phyloP scores from a whole-genome alignment of 2,329 filamentous ascomycete species.

The Elsinoe australis region DNA sequence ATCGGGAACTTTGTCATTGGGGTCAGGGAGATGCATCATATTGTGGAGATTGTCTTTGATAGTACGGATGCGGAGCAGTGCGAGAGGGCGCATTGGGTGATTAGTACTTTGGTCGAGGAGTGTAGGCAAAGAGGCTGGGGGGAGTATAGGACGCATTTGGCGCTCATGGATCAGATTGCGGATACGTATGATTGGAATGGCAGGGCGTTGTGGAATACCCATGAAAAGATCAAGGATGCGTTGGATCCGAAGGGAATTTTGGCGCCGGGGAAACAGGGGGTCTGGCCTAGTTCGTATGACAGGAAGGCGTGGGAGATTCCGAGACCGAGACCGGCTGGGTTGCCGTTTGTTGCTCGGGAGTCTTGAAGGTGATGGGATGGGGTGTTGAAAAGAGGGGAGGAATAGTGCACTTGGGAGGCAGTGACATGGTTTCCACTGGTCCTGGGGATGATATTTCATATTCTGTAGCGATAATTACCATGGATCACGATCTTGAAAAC shows the following conservation, averaged over 20 bases:
- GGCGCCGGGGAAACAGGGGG: constrained; percentile 38
- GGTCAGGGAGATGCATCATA: constrained; percentile 50
- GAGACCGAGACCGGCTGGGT: background rate
- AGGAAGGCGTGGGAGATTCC: constrained; percentile 11
- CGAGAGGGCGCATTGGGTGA: constrained; percentile 33
- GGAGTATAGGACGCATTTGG: constrained; percentile 43
- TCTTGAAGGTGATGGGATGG: too few relatives aligned
- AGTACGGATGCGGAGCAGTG: constrained; percentile 36
- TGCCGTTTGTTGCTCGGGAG: too few relatives aligned
- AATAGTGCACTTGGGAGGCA: too few relatives aligned
- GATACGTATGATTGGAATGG: constrained; percentile 41
- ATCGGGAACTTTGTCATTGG: constrained; percentile 47
- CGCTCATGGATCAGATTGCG: constrained; percentile 41
- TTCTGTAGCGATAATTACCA: too few relatives aligned
- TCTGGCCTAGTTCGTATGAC: constrained; percentile 33
- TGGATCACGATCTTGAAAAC: too few relatives aligned
- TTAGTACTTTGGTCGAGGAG: constrained; percentile 35
- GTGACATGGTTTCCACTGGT: too few relatives aligned
- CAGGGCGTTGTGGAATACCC: constrained; percentile 37
- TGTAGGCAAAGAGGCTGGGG: constrained; percentile 38
- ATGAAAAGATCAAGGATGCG: constrained; percentile 40
- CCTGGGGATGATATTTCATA: too few relatives aligned
- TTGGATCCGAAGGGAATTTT: constrained; percentile 36
- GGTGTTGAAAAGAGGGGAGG: too few relatives aligned
- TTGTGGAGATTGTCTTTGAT: constrained; percentile 49